phyloP scores from a whole-genome alignment of 2,329 filamentous ascomycete genomes.

The Bipolaris cookei region DNA sequence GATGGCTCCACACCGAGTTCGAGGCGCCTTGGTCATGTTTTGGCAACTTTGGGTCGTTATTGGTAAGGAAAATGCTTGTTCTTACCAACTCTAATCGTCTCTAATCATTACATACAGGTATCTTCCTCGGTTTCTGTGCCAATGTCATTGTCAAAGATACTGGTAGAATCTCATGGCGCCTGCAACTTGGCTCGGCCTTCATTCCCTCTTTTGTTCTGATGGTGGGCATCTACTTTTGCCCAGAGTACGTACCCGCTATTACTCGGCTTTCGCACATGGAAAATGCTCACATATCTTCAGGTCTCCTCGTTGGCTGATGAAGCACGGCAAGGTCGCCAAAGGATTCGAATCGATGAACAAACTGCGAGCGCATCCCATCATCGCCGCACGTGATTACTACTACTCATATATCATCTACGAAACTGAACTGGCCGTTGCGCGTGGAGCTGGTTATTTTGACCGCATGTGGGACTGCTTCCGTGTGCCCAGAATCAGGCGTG shows the following conservation, averaged over 20 bases:
- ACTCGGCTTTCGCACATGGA: not conserved
- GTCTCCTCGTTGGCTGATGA: slow-evolving; percentile 51
- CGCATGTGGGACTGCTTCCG: slow-evolving; percentile 59
- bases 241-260: slow-evolving; percentile 28
- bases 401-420: slow-evolving; percentile 46
- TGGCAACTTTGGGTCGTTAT: slow-evolving; percentile 50
- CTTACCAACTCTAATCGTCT: slow-evolving; percentile 19
- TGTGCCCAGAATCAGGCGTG: slow-evolving; percentile 46
- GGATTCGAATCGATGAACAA: slow-evolving; percentile 58
- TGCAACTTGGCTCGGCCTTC: slow-evolving; percentile 50
- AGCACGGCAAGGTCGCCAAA: slow-evolving; percentile 43
- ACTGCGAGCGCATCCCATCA: slow-evolving; percentile 49
- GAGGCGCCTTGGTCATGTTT: slow-evolving; percentile 50
- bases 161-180: slow-evolving; percentile 44
- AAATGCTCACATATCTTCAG: slow-evolving; percentile 3
- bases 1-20: slow-evolving; percentile 43
- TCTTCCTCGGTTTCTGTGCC: slow-evolving; percentile 56
- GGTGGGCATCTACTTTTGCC: slow-evolving; percentile 47
- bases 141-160: slow-evolving; percentile 55
- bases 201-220: slow-evolving; percentile 49
- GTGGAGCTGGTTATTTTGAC: slow-evolving; percentile 45
- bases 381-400: slow-evolving; percentile 48
- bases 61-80: slow-evolving; percentile 19
- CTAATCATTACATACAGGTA: slow-evolving; percentile 36
- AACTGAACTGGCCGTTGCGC: slow-evolving; percentile 44